Conservation (phyloP, 805 yeast species). For the Cyberlindnera samutprakarnensis region DNA sequence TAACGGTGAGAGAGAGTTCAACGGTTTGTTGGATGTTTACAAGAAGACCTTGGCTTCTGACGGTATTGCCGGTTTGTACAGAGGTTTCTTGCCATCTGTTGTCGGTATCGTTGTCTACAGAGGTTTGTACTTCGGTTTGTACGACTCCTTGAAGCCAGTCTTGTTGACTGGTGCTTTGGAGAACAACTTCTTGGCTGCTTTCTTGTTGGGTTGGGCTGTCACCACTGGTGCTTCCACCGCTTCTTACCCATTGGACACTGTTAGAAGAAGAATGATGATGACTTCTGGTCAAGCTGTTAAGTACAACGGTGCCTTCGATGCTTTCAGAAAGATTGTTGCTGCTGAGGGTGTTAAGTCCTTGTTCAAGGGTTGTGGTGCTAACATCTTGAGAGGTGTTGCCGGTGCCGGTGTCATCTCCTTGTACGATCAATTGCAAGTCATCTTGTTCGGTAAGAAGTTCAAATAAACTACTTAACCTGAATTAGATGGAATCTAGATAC, state of each 20-base stretch:
- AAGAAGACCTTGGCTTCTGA: constrained; percentile 91
- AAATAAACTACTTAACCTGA: constrained; percentile 29
- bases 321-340: constrained; percentile 86
- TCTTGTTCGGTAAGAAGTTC: constrained; percentile 94
- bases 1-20: constrained; percentile 90
- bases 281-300: constrained; percentile 98
- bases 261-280: constrained; percentile 99
- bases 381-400: constrained; percentile 99
- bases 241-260: constrained; percentile 98
- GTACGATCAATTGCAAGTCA: constrained; percentile 94
- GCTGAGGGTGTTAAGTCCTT: constrained; percentile 90
- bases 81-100: constrained; percentile 99
- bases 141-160: constrained; percentile 94
- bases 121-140: constrained; percentile 98
- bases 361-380: constrained; percentile 99
- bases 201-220: constrained; percentile 95
- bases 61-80: constrained; percentile 97
- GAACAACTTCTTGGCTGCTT: constrained; percentile 91
- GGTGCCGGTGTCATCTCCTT: constrained; percentile 99
- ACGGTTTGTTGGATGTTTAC: constrained; percentile 95
- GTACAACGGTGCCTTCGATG: constrained; percentile 92
- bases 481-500: constrained; percentile 55
- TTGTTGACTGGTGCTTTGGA: constrained; percentile 90
- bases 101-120: constrained; percentile 97
- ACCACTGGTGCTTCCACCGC: constrained; percentile 98